Conservation (phyloP, 345 rosid species). For the Brassica nigra region DNA sequence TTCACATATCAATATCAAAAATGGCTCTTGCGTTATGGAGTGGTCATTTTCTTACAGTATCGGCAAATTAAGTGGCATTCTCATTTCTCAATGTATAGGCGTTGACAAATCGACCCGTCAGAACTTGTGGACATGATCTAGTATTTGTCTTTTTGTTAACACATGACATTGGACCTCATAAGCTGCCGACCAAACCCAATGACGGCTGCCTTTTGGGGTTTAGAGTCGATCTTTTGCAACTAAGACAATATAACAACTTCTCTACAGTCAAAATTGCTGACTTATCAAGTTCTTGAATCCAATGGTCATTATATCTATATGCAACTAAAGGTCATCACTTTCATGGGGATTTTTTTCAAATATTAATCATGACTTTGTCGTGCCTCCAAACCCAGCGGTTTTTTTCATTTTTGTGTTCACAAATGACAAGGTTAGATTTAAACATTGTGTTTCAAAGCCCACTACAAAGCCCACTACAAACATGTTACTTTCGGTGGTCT, state of each 20-base stretch:
- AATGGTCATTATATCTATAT: neutral
- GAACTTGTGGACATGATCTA: conserved; percentile 30
- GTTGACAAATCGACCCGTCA: conserved; percentile 38
- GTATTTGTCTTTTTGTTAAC: conserved; percentile 26
- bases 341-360: neutral
- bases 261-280: neutral
- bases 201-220: neutral
- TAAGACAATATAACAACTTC: neutral
- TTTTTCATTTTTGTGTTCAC: neutral
- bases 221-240: neutral
- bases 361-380: neutral
- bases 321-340: neutral
- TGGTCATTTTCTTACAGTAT: conserved; percentile 36
- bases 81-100: conserved; percentile 30
- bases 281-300: neutral
- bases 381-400: neutral
- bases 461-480: neutral
- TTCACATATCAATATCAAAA: conserved; percentile 21
- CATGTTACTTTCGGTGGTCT: neutral
- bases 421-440: neutral
- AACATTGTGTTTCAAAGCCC: neutral
- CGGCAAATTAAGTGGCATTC: conserved; percentile 32
- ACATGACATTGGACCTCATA: neutral
- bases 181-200: neutral
- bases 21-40: conserved; percentile 20